Conservation (phyloP, 345 rosid species). For the Linum lewisii region DNA sequence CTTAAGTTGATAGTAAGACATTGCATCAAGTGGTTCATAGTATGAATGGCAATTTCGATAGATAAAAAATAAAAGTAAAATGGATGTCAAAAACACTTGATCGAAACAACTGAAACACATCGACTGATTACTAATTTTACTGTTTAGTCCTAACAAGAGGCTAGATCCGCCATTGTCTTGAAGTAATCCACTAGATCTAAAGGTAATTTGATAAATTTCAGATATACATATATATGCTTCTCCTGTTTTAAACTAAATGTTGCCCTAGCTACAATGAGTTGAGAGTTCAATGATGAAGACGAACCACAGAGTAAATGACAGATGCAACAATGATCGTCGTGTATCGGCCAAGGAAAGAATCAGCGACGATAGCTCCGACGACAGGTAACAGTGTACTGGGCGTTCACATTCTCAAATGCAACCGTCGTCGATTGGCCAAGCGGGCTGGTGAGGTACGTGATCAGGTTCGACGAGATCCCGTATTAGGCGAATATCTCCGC, state of each 20-base stretch:
- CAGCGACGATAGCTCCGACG: constrained; percentile 12
- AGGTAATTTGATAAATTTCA: neutral
- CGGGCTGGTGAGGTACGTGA: constrained; percentile 10
- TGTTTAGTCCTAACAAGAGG: too few relatives aligned
- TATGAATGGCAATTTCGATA: too few relatives aligned
- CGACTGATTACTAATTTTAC: too few relatives aligned
- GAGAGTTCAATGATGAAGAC: neutral
- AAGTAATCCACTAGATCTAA: neutral
- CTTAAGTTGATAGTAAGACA: too few relatives aligned
- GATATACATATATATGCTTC: too few relatives aligned
- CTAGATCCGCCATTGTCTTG: too few relatives aligned
- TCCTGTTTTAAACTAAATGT: too few relatives aligned
- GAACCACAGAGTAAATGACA: constrained; percentile 7
- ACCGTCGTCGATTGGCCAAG: constrained; percentile 11
- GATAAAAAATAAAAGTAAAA: too few relatives aligned
- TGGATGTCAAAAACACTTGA: too few relatives aligned
- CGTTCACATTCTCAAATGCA: constrained; percentile 11
- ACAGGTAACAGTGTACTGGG: constrained; percentile 11
- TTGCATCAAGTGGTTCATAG: too few relatives aligned
- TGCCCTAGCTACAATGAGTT: neutral
- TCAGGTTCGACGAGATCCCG: constrained; percentile 16
- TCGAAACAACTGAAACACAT: too few relatives aligned
- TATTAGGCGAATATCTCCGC: constrained; percentile 15
- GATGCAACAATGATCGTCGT: constrained; percentile 12
- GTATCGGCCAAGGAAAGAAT: constrained; percentile 16